These are phyloP conservation scores for Penicillium freii DNA, from an alignment of 2,329 filamentous ascomycete genomes.

Conservation along the genomic window DNA sequence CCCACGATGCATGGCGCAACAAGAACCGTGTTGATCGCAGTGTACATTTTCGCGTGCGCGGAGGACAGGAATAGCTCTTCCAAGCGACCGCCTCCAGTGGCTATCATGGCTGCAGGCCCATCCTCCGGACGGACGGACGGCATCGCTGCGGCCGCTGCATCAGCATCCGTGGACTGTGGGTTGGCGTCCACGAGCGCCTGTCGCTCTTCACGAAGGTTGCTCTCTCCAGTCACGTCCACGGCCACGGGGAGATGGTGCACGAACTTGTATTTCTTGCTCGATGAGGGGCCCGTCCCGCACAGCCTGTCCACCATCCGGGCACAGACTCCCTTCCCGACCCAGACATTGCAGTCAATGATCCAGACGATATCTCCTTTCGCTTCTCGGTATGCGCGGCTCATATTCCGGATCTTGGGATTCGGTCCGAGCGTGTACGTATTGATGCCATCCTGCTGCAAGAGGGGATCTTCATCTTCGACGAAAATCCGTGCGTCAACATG, in stretches of 20 bases:
- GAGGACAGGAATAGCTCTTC: conserved; percentile 96
- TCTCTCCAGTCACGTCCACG: conserved; percentile 61
- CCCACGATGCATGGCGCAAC: conserved; percentile 92
- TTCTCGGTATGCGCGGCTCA: conserved; percentile 88
- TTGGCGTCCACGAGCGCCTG: conserved; percentile 26
- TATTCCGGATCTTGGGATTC: conserved; percentile 97
- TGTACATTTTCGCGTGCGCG: conserved; percentile 95
- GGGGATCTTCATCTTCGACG: conserved; percentile 77
- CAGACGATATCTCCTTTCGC: conserved; percentile 85
- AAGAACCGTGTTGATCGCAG: conserved; percentile 89
- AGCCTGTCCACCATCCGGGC: conserved; percentile 88
- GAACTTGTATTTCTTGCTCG: conserved; percentile 69
- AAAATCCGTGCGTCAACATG: conserved; percentile 68
- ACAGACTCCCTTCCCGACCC: conserved; percentile 75
- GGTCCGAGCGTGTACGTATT: conserved; percentile 68
- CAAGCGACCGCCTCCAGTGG: conserved; percentile 70
- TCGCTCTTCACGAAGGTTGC: conserved; percentile 26
- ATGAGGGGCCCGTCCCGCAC: conserved; percentile 59
- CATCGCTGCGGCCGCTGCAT: conserved; percentile 6
- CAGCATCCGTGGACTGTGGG: conserved; percentile 11
- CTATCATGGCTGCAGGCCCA: conserved; percentile 22
- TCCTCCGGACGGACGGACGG: conserved; percentile 21
- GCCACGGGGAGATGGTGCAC: conserved; percentile 91
- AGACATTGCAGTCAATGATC: conserved; percentile 96
- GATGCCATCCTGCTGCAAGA: conserved; percentile 57